Evolutionary conservation across 1,284 basidiomycete genomes (phyloP).

Genomic region (Irpex rosettiformis): DNA sequence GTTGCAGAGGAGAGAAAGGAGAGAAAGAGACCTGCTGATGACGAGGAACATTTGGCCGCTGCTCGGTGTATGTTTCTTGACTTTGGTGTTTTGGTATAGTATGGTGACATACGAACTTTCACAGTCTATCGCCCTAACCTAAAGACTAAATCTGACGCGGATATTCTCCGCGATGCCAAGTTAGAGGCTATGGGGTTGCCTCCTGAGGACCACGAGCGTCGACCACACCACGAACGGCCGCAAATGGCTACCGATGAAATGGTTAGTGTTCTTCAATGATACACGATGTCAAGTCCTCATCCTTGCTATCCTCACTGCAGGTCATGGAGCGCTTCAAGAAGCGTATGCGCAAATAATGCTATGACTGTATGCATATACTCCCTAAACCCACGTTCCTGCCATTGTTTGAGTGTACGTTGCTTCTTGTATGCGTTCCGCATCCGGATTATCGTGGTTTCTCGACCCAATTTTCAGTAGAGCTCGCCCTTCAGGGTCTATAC

Average conservation of each 20-base stretch:
- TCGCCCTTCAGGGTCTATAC: no score
- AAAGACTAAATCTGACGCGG: constrained; percentile 78
- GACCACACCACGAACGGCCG: constrained; percentile 50
- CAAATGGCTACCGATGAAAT: constrained; percentile 91
- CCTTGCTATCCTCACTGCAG: constrained; percentile 34
- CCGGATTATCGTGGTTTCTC: no score
- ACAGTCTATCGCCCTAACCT: constrained; percentile 81
- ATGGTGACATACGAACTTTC: not conserved
- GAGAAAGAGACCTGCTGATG: constrained; percentile 48
- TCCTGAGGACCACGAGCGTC: constrained; percentile 46
- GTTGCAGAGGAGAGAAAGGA: constrained; percentile 74
- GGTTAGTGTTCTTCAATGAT: constrained; percentile 35
- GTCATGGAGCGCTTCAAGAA: constrained; percentile 89
- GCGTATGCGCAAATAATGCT: constrained; percentile 67
- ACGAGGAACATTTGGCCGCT: constrained; percentile 78
- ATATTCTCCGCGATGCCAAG: constrained; percentile 83
- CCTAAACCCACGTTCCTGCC: no score
- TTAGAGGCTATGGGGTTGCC: constrained; percentile 77
- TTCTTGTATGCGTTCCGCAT: no score
- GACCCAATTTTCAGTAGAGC: no score
- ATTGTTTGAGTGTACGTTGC: no score
- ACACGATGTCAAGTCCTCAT: not conserved
- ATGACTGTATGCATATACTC: not conserved
- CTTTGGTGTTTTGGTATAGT: constrained; percentile 31
- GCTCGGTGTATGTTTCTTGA: constrained; percentile 88